These are phyloP conservation scores for Pichia nakasei DNA, from an alignment of 805 yeast species.

Conservation along the genomic window DNA sequence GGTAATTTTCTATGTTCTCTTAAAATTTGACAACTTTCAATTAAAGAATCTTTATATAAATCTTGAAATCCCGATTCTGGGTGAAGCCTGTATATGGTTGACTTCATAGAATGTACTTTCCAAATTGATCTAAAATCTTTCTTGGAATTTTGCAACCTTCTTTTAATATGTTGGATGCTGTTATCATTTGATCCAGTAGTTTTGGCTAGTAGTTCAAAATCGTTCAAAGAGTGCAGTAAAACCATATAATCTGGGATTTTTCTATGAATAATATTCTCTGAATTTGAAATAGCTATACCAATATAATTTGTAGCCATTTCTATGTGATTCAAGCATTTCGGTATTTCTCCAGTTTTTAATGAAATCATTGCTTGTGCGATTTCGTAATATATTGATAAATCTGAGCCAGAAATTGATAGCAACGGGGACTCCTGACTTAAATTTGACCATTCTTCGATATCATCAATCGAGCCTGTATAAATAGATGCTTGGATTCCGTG, in stretches of 20 bases:
- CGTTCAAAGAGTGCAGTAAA: constrained; percentile 53
- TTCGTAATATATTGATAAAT: constrained; percentile 48
- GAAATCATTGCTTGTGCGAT: constrained; percentile 54
- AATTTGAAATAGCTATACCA: constrained; percentile 49
- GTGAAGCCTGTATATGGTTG: constrained; percentile 26
- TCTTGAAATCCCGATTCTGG: constrained; percentile 17
- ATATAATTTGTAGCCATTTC: constrained; percentile 45
- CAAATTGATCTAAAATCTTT: constrained; percentile 37
- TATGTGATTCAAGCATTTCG: constrained; percentile 32
- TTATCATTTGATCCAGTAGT: constrained; percentile 11
- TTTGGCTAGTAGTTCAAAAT: constrained; percentile 36
- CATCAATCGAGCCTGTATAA: constrained; percentile 45
- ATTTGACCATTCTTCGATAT: constrained; percentile 50
- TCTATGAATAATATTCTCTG: constrained; percentile 41
- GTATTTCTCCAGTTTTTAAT: constrained; percentile 28
- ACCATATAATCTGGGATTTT: constrained; percentile 41
- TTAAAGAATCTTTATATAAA: constrained; percentile 42
- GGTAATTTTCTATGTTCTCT: constrained; percentile 62
- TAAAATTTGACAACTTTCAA: constrained; percentile 54
- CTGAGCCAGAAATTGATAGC: constrained; percentile 37
- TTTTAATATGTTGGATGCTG: constrained; percentile 12
- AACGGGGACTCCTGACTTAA: constrained; percentile 33
- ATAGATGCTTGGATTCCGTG: constrained; percentile 73
- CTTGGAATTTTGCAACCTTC: constrained; percentile 19
- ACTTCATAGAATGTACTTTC: constrained; percentile 37